A percentile compares a stretch with the other conserved stretches of the same genome.
These are phyloP conservation scores for Globisporangium spinosum DNA, from an alignment of 352 stramenopile genomes.

Conservation along the genomic window DNA sequence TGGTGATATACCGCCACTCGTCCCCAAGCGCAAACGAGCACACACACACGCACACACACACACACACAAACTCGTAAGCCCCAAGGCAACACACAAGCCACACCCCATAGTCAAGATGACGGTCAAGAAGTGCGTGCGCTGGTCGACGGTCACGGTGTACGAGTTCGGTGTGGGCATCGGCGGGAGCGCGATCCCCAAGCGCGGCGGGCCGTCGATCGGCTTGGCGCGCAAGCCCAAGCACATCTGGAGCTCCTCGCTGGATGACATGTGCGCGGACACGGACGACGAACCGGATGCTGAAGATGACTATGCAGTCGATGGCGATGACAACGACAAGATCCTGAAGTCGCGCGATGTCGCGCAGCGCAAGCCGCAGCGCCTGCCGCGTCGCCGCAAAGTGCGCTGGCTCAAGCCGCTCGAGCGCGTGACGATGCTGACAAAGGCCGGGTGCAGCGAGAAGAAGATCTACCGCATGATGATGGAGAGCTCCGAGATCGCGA, in stretches of 20 bases:
- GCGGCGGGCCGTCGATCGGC: constrained; percentile 40
- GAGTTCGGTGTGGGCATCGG: constrained; percentile 49
- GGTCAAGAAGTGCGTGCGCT: constrained; percentile 36
- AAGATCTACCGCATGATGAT: constrained; percentile 68
- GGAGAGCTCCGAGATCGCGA: constrained; percentile 62
- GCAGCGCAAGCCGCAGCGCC: constrained; percentile 19
- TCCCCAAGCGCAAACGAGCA: neutral
- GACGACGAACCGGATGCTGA: constrained; percentile 12
- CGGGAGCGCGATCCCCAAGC: constrained; percentile 40
- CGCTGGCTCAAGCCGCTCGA: constrained; percentile 64
- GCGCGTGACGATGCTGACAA: constrained; percentile 59
- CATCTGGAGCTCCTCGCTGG: constrained; percentile 33
- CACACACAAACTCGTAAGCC: neutral
- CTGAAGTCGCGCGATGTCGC: neutral
- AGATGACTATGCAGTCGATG: neutral
- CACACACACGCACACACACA: no score
- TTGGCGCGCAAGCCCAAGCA: constrained; percentile 30
- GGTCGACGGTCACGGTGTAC: constrained; percentile 54
- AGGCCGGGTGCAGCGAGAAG: constrained; percentile 60
- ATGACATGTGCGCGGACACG: constrained; percentile 21
- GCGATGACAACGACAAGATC: neutral
- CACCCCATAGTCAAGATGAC: constrained; percentile 4
- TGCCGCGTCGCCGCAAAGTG: constrained; percentile 37
- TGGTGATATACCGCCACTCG: constrained; percentile 1
- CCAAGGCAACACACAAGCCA: neutral